Percentiles rank a stretch among this genome's conserved stretches.
Conservation (phyloP, 257 asterid species). For the Gentiana dahurica region DNA sequence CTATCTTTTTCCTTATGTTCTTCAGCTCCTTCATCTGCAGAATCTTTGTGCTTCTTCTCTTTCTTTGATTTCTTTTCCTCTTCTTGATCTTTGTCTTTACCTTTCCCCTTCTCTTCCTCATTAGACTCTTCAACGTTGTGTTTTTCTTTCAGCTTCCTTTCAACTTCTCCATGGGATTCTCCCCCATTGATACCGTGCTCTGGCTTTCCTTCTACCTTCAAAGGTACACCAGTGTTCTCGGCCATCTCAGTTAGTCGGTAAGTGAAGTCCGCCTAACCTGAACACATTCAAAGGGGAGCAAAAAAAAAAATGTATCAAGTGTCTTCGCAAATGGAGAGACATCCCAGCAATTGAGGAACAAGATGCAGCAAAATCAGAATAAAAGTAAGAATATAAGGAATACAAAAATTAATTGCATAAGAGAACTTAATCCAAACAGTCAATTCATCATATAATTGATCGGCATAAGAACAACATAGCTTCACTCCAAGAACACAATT, state of each 20-base stretch:
- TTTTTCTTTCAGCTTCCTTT: slow-evolving; percentile 11
- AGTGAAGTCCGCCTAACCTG: neutral
- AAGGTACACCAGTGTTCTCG: slow-evolving; percentile 16
- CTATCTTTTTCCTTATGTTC: slow-evolving; percentile 10
- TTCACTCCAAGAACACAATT: too few relatives aligned
- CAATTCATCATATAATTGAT: too few relatives aligned
- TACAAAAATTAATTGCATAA: too few relatives aligned
- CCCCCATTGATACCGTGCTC: slow-evolving; percentile 10
- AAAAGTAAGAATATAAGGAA: too few relatives aligned
- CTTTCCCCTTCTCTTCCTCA: slow-evolving; percentile 15
- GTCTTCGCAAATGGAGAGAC: too few relatives aligned
- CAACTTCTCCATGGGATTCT: slow-evolving; percentile 7
- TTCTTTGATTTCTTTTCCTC: slow-evolving; percentile 7
- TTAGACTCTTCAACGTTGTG: slow-evolving; percentile 13
- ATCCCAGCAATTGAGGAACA: too few relatives aligned
- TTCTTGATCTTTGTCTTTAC: slow-evolving; percentile 5
- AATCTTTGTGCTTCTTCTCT: slow-evolving; percentile 5
- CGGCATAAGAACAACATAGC: too few relatives aligned
- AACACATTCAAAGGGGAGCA: too few relatives aligned
- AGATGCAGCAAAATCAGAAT: too few relatives aligned
- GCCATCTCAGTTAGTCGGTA: slow-evolving; percentile 18
- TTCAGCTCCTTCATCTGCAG: slow-evolving; percentile 8
- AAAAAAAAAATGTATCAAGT: too few relatives aligned
- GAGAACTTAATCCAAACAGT: too few relatives aligned
- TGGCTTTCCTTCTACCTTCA: slow-evolving; percentile 17